These are phyloP conservation scores for Xylaria sp. DNA, from an alignment of 2,329 filamentous ascomycete genomes.

Conservation along the genomic window DNA sequence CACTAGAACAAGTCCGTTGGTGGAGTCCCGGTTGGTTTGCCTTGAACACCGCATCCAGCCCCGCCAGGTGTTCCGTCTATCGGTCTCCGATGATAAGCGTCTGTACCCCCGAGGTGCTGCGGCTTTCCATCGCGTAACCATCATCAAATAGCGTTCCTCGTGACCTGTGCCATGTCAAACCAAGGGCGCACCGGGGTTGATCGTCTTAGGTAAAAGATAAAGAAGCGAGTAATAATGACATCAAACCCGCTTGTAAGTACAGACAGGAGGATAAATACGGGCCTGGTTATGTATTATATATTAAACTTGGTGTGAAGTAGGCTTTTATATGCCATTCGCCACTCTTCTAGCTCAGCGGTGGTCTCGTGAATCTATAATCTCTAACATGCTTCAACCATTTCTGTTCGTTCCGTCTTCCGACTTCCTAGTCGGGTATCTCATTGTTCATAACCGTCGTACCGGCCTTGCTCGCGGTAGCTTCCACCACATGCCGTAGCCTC, in stretches of 20 bases:
- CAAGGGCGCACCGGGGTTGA: neutral
- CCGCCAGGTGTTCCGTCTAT: conserved; percentile 4
- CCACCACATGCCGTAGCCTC: neutral
- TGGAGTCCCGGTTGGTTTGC: conserved; percentile 5
- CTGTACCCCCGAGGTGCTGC: neutral
- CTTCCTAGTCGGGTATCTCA: neutral
- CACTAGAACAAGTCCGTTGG: neutral
- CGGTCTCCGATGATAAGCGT: conserved; percentile 24
- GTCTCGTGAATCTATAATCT: conserved; percentile 13
- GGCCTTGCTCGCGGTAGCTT: neutral
- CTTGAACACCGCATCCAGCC: conserved; percentile 1
- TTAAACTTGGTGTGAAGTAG: neutral
- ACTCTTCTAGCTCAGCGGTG: neutral
- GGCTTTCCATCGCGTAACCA: conserved; percentile 23
- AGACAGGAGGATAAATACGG: neutral
- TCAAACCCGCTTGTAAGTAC: neutral
- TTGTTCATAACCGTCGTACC: neutral
- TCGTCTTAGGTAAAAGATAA: conserved; percentile 10
- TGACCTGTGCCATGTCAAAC: conserved; percentile 8
- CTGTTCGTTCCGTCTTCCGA: neutral
- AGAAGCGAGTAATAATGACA: neutral
- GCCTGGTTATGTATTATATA: conserved; percentile 14
- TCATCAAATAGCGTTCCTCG: conserved; percentile 11
- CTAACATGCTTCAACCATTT: conserved; percentile 1
- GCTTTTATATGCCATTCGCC: neutral